Evolutionary conservation across 2,329 filamentous ascomycete species (phyloP), one percentile per base, ranked within the genome.

Genomic region (Verticillium tricorpus): DNA sequence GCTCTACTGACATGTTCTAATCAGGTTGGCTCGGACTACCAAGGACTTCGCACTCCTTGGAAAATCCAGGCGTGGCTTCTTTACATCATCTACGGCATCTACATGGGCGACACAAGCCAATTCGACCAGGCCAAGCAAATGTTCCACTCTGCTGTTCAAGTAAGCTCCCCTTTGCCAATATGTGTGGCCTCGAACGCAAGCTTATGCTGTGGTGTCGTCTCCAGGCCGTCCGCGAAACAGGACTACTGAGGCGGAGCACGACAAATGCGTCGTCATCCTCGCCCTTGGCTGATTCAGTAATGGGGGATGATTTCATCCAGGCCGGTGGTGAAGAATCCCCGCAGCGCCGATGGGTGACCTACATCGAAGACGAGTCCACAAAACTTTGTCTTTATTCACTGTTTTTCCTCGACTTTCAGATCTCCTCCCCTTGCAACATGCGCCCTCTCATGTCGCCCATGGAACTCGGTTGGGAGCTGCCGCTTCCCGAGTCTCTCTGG

Each of bases 271-370:
- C 34, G 14, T 11, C 34, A 9, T 35, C 34, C 14, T 14, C 34
- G 34, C 34, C 34, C 14, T 11, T 35, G 34, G 34, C 14, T 35
- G 34, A 35, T 14, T 14, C 34, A 35, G 34, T 9, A 35, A 35
- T 37, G 12, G 6, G 14, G 3, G 9, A 19, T 15, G 22, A 58
- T 15, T 76, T 93, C 54, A 86, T 87, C 67, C 84, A 89, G 22
- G 88, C 87, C 0, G 86, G 28, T 35, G 64, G 62, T 62, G 66
- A 60, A 32, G 65, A 64, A 31, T 60, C 57, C 4, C 62, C 68
- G 0, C 65, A 70, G 22, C 60, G 63, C 22, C 62, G 63, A 19
- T 73, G 72, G 72, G 65, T 60, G 32, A 52, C 63, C 8, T 74
- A 69, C 39, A 65, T 72, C 22, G 62, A 68, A 1, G 65, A 70